Evolutionary conservation across 257 asterid species (phyloP), one percentile per base, ranked within the genome.

Genomic region (Oldenlandia corymbosa): DNA sequence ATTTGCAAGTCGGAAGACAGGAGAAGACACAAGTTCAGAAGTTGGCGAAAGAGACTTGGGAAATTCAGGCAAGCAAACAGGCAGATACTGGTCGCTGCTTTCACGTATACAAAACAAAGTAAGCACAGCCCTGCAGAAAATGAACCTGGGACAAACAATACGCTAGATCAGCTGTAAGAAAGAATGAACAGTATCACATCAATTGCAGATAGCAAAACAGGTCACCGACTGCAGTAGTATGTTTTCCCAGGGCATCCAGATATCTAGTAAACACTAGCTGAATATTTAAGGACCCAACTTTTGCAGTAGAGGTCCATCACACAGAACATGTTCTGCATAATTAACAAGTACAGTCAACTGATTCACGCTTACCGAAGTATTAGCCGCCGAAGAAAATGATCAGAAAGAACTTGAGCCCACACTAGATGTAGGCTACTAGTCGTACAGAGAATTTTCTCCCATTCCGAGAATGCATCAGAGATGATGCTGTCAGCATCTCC

Each of bases 361-460:
- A 50, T 71, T 66, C 37, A 20, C n/a, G 41, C 45, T 74, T 80
- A 85, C 99, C 99, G 89, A 64, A 92, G 93, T 66, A 92, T 79
- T 60, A 92, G 87, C 53, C 97, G 82, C 53, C 97, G 85, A 60
- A 92, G 82, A 70, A 92, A 81, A 69, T 95, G 95, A 71, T 92
- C 97, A 18, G 87, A 77, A 31, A 92, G 65, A 73, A 92, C 84
- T 75, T 92, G 99, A 62, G 94, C 96, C 99, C 99, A 92, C 60
- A 85, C 96, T 73, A 89, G 75, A 73, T 92, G 84, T 68, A 92
- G 81, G 61, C 66, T 89, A 60, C 84, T 80, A 0, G 90, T 78
- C 51, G 95, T 90, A 75, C 97, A 92, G 50, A 92, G 97, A 69
- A 80, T 82, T 65, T 82, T 80, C 77, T 92, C 99, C 99, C 99